Conservation (phyloP, 2,329 filamentous ascomycete species). For the Ophiostoma tasmaniense region DNA sequence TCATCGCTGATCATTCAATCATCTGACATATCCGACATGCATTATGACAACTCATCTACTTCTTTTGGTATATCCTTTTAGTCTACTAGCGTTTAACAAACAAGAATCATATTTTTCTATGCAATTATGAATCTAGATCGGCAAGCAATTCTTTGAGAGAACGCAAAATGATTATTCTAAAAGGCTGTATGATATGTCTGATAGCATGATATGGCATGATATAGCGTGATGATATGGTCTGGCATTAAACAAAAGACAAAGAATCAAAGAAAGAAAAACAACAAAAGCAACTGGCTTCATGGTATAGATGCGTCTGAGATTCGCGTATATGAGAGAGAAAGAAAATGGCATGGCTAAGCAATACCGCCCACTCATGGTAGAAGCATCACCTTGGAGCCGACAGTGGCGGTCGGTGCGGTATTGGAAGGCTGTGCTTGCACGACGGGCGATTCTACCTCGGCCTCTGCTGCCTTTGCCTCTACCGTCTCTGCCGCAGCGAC, state of each 20-base stretch:
- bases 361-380: neutral
- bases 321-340: neutral
- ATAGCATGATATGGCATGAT: constrained; percentile 6
- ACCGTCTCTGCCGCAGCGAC: neutral
- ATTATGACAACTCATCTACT: neutral
- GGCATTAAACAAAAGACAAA: neutral
- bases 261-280: neutral
- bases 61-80: neutral
- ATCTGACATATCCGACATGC: neutral
- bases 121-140: neutral
- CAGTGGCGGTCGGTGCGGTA: neutral
- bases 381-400: neutral
- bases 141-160: neutral
- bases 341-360: neutral
- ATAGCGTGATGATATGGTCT: neutral
- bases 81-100: neutral
- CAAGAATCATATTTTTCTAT: neutral
- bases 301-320: constrained; percentile 1
- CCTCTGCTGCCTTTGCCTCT: neutral
- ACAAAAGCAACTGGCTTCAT: neutral
- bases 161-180: neutral
- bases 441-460: neutral
- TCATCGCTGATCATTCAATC: neutral
- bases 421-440: neutral
- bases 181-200: neutral